These are phyloP conservation scores for Botryotinia narcissicola DNA, from an alignment of 2,329 filamentous ascomycete species.

Conservation along the genomic window DNA sequence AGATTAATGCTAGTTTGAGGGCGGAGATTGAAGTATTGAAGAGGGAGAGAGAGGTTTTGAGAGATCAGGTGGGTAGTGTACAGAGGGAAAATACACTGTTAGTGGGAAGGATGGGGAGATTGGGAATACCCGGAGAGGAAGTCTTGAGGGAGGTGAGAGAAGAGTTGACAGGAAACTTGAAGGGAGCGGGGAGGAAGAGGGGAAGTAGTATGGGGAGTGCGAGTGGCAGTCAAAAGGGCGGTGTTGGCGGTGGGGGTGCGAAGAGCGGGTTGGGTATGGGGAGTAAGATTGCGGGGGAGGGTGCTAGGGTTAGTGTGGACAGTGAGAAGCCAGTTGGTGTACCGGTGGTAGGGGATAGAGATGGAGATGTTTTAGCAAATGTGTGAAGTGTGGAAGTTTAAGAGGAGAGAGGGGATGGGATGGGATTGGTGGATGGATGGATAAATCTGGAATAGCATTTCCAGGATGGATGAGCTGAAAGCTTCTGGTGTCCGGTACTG, in stretches of 20 bases:
- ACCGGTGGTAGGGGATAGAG: background rate
- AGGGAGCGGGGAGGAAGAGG: slow-evolving; percentile 26
- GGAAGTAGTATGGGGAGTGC: slow-evolving; percentile 29
- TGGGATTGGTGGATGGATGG: background rate
- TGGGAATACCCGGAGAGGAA: slow-evolving; percentile 38
- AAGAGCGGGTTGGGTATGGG: background rate
- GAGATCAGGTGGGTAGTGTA: slow-evolving; percentile 53
- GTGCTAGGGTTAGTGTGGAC: background rate
- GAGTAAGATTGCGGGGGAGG: background rate
- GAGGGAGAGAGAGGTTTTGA: slow-evolving; percentile 55
- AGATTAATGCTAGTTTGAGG: slow-evolving; percentile 44
- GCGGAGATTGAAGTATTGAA: slow-evolving; percentile 55
- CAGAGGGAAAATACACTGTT: slow-evolving; percentile 60
- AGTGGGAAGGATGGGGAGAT: slow-evolving; percentile 52
- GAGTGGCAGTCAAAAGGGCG: slow-evolving; percentile 11
- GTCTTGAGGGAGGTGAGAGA: slow-evolving; percentile 32
- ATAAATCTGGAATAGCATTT: background rate
- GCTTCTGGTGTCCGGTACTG: background rate
- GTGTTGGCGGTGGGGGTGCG: background rate
- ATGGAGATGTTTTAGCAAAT: background rate
- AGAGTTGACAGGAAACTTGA: slow-evolving; percentile 21
- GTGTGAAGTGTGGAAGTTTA: background rate
- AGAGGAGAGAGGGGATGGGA: no score
- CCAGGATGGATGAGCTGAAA: background rate
- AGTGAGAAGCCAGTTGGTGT: background rate